These are phyloP conservation scores for Vigna reflexopilosa DNA, from an alignment of 306 rosid genomes.

Conservation along the genomic window DNA sequence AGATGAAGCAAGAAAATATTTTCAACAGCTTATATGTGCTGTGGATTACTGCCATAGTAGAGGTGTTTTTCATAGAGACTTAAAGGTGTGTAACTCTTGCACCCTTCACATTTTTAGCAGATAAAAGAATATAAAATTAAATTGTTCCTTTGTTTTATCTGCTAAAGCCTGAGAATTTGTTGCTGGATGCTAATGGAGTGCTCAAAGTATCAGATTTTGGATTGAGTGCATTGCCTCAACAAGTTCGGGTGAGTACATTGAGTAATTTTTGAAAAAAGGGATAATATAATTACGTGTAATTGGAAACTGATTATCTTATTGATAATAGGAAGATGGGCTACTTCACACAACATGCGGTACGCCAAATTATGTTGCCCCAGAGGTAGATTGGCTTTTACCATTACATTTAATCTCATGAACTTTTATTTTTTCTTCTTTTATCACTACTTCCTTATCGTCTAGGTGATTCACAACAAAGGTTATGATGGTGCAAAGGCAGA, in stretches of 20 bases:
- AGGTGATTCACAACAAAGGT: slow-evolving; percentile 94
- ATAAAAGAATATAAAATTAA: slow-evolving; percentile 30
- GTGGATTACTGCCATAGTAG: slow-evolving; percentile 97
- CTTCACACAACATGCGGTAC: slow-evolving; percentile 98
- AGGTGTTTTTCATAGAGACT: slow-evolving; percentile 93
- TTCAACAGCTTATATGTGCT: slow-evolving; percentile 93
- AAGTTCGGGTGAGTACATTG: slow-evolving; percentile 79
- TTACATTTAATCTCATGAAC: slow-evolving; percentile 26
- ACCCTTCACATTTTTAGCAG: not conserved
- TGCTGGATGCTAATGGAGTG: slow-evolving; percentile 73
- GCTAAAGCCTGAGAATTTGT: slow-evolving; percentile 86
- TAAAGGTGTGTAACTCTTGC: slow-evolving; percentile 64
- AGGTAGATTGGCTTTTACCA: slow-evolving; percentile 61
- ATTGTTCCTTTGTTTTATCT: slow-evolving; percentile 42
- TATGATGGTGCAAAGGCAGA: slow-evolving; percentile 95
- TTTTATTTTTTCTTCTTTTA: slow-evolving; percentile 16
- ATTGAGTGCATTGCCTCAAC: slow-evolving; percentile 94
- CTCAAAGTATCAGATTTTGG: slow-evolving; percentile 98
- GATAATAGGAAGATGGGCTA: slow-evolving; percentile 81
- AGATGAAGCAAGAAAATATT: slow-evolving; percentile 94
- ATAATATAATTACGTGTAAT: not conserved
- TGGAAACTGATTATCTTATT: slow-evolving; percentile 36
- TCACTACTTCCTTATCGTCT: slow-evolving; percentile 45
- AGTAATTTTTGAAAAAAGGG: slow-evolving; percentile 13
- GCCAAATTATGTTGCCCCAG: slow-evolving; percentile 98